These are phyloP conservation scores for Mycocentrospora acerina DNA, from an alignment of 2,329 filamentous ascomycete genomes.

Conservation along the genomic window DNA sequence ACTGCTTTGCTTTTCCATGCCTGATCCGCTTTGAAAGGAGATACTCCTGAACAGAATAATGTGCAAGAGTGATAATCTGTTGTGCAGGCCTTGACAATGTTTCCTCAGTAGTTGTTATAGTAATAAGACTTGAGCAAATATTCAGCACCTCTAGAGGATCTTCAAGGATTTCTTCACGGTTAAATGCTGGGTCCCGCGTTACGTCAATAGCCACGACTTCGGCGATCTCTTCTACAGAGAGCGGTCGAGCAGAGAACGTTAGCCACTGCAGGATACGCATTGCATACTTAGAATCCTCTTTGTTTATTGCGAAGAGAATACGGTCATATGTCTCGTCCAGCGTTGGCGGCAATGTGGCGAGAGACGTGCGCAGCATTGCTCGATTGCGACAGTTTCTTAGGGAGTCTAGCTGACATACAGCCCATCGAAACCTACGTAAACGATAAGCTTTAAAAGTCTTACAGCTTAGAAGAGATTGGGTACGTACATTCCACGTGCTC, in stretches of 20 bases:
- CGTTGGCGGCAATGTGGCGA: constrained; percentile 22
- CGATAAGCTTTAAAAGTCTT: constrained; percentile 6
- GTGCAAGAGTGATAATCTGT: constrained; percentile 23
- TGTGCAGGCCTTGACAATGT: no score
- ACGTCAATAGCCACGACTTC: constrained; percentile 31
- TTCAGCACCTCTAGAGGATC: constrained; percentile 33
- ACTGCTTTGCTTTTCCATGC: constrained; percentile 18
- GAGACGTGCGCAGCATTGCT: constrained; percentile 15
- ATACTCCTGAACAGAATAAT: constrained; percentile 41
- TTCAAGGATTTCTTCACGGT: constrained; percentile 37
- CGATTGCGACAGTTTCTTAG: constrained; percentile 21
- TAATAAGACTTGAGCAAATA: constrained; percentile 38
- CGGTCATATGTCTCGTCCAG: constrained; percentile 32
- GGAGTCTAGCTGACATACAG: constrained; percentile 25
- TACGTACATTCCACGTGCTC: constrained; percentile 29
- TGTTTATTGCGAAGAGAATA: constrained; percentile 22
- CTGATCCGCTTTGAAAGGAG: constrained; percentile 30
- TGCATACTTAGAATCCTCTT: constrained; percentile 17
- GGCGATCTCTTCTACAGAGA: constrained; percentile 23
- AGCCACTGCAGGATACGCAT: constrained; percentile 29
- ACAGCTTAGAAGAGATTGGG: constrained; percentile 2
- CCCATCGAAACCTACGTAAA: constrained; percentile 29
- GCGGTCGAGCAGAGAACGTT: constrained; percentile 21
- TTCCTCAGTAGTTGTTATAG: constrained; percentile 10
- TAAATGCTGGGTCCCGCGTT: constrained; percentile 26